Evolutionary conservation across 1,139 yeast species (phyloP).

Genomic region (Hansenula lynferdii): DNA sequence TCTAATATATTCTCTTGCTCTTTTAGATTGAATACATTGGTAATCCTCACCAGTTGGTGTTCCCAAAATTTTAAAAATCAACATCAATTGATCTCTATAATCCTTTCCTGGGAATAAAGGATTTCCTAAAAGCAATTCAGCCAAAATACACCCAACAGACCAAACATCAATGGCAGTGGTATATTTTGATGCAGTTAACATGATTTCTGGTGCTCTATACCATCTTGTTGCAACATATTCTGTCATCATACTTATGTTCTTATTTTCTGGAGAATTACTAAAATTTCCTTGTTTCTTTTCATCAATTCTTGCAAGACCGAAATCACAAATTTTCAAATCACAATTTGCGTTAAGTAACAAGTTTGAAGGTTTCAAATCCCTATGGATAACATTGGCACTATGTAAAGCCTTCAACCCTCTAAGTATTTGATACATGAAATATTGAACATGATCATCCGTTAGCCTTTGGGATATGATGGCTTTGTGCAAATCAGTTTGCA

Average conservation of each 20-base stretch:
- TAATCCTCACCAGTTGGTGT: conserved; percentile 59
- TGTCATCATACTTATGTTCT: conserved; percentile 46
- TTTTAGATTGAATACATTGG: conserved; percentile 48
- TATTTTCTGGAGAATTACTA: conserved; percentile 30
- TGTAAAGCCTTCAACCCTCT: conserved; percentile 62
- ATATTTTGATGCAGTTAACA: conserved; percentile 65
- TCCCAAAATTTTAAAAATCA: conserved; percentile 59
- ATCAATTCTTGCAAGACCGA: conserved; percentile 82
- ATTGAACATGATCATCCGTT: conserved; percentile 64
- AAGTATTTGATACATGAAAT: conserved; percentile 59
- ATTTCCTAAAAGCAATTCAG: conserved; percentile 50
- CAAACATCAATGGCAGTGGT: conserved; percentile 72
- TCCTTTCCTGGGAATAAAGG: conserved; percentile 83
- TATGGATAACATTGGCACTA: conserved; percentile 69
- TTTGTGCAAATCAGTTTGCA: conserved; percentile 64
- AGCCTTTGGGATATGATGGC: conserved; percentile 50
- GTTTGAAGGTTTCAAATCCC: conserved; percentile 90
- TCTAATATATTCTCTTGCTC: conserved; percentile 59
- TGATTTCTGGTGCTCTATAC: conserved; percentile 79
- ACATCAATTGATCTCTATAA: conserved; percentile 58
- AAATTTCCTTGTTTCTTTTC: conserved; percentile 80
- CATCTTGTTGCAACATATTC: conserved; percentile 79
- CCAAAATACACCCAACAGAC: conserved; percentile 77
- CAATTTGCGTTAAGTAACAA: conserved; percentile 82
- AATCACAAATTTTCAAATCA: conserved; percentile 89